Conservation (phyloP, 768 basidiomycete genomes). For the Fistulinella prunicolor region DNA sequence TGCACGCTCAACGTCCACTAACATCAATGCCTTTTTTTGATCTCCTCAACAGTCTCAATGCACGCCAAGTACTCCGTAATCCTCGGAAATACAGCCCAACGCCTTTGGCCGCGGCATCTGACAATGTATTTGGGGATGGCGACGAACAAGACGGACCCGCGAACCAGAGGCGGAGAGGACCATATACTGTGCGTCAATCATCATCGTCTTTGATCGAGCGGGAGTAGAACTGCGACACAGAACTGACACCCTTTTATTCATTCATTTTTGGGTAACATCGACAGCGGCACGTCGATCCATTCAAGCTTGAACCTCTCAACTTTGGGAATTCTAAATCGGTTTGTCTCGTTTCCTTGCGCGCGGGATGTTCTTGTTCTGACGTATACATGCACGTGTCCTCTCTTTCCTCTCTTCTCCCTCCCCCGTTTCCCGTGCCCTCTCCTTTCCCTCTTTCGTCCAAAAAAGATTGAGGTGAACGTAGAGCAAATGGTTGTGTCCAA, state of each 20-base stretch:
- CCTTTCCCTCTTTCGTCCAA: neutral
- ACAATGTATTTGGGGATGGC: neutral
- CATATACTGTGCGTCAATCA: slow-evolving; percentile 6
- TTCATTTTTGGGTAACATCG: neutral
- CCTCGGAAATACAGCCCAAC: neutral
- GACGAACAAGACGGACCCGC: neutral
- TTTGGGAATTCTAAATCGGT: slow-evolving; percentile 8
- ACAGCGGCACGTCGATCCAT: slow-evolving; percentile 6
- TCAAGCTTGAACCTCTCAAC: neutral
- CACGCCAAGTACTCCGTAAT: slow-evolving; percentile 12
- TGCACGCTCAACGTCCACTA: no score
- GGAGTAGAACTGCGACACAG: no score
- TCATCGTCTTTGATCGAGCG: no score
- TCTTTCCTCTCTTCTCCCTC: neutral
- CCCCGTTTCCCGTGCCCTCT: neutral
- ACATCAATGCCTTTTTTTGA: neutral
- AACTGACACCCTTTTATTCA: no score
- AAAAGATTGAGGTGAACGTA: slow-evolving; percentile 20
- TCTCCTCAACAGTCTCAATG: slow-evolving; percentile 16
- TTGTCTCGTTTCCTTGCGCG: neutral
- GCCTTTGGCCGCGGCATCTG: slow-evolving; percentile 3
- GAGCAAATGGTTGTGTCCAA: slow-evolving; percentile 16
- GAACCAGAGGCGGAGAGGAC: neutral
- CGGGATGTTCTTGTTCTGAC: neutral
- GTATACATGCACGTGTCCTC: neutral